Evolutionary conservation across 2,329 filamentous ascomycete species (phyloP).

Genomic region (Diaporthe aspalathi): DNA sequence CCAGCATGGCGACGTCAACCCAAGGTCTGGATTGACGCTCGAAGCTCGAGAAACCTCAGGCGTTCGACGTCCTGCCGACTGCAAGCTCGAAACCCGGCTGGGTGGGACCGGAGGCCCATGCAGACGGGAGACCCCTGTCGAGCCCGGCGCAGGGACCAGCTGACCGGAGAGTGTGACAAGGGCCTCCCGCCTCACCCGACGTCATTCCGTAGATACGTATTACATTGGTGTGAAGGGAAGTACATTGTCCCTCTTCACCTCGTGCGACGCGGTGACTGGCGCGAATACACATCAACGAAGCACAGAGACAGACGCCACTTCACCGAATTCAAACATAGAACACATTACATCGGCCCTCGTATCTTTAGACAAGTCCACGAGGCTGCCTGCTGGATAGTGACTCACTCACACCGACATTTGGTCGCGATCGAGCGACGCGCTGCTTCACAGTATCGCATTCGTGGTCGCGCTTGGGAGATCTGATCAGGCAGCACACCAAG

Average conservation of each 20-base stretch:
- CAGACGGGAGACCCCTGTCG: constrained; percentile 24
- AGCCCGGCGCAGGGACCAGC: constrained; percentile 26
- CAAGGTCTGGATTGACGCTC: neutral
- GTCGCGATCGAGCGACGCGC: neutral
- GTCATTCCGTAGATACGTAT: constrained; percentile 21
- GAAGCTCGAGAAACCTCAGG: neutral
- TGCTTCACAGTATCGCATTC: constrained; percentile 10
- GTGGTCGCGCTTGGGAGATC: neutral
- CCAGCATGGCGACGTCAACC: constrained; percentile 44
- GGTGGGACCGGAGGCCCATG: constrained; percentile 1
- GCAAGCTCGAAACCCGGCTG: constrained; percentile 10
- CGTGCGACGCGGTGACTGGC: neutral
- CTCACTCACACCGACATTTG: constrained; percentile 29
- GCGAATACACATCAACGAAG: neutral
- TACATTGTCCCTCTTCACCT: constrained; percentile 13
- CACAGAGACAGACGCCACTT: neutral
- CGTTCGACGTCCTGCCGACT: neutral
- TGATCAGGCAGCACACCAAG: constrained; percentile 33
- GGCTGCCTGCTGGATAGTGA: constrained; percentile 32
- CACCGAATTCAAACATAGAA: neutral
- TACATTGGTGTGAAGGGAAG: neutral
- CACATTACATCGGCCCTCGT: neutral
- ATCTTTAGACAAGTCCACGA: neutral
- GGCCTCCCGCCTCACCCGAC: constrained; percentile 23
- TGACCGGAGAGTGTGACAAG: constrained; percentile 24